These are phyloP conservation scores for Crassisporium funariophilum DNA, from an alignment of 768 basidiomycete genomes.

Conservation along the genomic window DNA sequence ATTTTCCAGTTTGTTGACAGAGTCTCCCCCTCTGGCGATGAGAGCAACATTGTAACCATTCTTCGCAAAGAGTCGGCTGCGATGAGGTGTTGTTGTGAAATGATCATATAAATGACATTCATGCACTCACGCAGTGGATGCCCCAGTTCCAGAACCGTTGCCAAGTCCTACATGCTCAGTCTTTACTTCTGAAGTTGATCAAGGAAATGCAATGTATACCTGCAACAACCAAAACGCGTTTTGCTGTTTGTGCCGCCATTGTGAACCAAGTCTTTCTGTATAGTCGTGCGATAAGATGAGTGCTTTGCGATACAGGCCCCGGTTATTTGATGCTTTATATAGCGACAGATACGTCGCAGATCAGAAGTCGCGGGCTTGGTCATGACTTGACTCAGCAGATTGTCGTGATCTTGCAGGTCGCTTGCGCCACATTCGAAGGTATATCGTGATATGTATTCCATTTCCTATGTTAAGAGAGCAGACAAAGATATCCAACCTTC, in stretches of 20 bases:
- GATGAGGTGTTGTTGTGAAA: conserved; percentile 1
- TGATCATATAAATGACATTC: background rate
- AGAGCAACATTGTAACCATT: conserved; percentile 69
- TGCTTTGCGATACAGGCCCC: no score
- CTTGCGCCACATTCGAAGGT: no score
- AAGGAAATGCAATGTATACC: conserved; percentile 37
- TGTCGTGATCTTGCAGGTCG: no score
- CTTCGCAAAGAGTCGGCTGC: conserved; percentile 60
- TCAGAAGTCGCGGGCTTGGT: no score
- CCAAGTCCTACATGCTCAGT: conserved; percentile 38
- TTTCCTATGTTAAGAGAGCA: no score
- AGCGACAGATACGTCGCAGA: no score
- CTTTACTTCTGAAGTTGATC: background rate
- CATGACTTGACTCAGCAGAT: no score
- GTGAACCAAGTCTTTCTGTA: no score
- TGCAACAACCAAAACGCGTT: conserved; percentile 60
- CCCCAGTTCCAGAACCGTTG: conserved; percentile 56
- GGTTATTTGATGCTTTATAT: no score
- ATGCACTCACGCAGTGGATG: conserved; percentile 52
- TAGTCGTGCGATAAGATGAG: no score
- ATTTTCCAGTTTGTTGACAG: conserved; percentile 52
- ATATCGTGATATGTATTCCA: no score
- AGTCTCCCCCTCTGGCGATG: conserved; percentile 56
- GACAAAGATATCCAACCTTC: no score
- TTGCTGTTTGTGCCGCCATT: conserved; percentile 35